phyloP scores from a whole-genome alignment of 306 rosid genomes.

The Herpetospermum pedunculosum region DNA sequence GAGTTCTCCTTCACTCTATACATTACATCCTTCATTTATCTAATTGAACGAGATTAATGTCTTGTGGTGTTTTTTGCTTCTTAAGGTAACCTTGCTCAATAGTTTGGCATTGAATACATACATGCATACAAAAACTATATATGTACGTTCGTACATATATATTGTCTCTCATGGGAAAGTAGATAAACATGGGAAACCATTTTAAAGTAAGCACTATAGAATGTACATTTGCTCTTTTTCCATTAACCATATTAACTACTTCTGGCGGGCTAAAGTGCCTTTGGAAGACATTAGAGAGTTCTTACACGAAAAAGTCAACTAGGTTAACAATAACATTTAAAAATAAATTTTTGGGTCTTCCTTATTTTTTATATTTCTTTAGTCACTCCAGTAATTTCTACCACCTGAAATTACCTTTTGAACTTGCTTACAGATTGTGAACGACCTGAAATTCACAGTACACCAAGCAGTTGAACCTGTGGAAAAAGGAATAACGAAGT shows the following conservation, averaged over 20 bases:
- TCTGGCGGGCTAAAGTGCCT: neutral
- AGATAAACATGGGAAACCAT: neutral
- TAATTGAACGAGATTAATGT: neutral
- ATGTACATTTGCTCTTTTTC: neutral
- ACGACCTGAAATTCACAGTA: constrained; percentile 84
- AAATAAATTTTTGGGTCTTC: neutral
- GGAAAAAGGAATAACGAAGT: constrained; percentile 83
- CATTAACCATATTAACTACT: neutral
- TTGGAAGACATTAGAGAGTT: neutral
- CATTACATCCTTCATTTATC: constrained; percentile 9
- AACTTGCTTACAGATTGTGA: constrained; percentile 55
- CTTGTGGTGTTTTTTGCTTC: neutral
- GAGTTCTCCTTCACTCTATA: constrained; percentile 30
- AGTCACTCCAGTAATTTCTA: neutral
- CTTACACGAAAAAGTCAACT: neutral
- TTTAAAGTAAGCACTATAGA: neutral
- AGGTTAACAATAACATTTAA: neutral
- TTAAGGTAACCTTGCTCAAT: neutral
- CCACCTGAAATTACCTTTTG: neutral
- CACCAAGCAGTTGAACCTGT: constrained; percentile 93
- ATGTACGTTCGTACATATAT: neutral
- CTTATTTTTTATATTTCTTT: neutral
- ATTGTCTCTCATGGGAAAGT: neutral
- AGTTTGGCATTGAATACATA: neutral
- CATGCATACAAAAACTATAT: neutral